Evolutionary conservation across 2,329 filamentous ascomycete genomes (phyloP), one percentile per base, ranked within the genome.

Genomic region (Fusarium sp.): DNA sequence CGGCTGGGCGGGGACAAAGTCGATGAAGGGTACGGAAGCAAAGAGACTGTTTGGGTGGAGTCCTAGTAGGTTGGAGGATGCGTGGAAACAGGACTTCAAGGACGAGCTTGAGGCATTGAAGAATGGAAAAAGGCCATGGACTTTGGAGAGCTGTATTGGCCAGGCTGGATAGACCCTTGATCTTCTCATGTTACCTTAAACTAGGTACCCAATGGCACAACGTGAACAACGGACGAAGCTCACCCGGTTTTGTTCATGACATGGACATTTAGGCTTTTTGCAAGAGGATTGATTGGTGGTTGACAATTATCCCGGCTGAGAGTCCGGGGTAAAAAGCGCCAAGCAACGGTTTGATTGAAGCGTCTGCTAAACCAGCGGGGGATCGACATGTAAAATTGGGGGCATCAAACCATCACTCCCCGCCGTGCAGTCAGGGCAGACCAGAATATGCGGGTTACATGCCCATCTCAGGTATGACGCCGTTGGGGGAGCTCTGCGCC

Each of bases 291-390:
- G 49, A 57, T 64, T 69, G 59, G 65, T 60, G 60, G 55, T 41
- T 11, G 23, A n/a, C 46, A 52, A 48, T 66, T 66, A 51, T 50
- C 57, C 58, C 63, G 62, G 21, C 11, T 25, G 23, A 29, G 21
- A n/a, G 27, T 42, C 36, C 21, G 35, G 23, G 50, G 47, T 15
- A 11, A 39, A 50, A 20, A 23, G 15, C 18, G 58, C 60, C 60
- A 63, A 63, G 60, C 21, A n/a, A 21, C 14, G 17, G 36, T 21
- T 49, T 68, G 65, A 69, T 68, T 68, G 65, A 66, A 58, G 66
- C 66, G 66, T 66, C 65, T 47, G 48, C 66, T 29, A 43, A 51
- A 35, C 13, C 48, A 51, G 65, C 65, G 65, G 66, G 66, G 66
- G 66, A 68, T 68, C 66, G 66, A 42, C 66, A 39, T 23, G 41